These are phyloP conservation scores for Trypanosoma theileri DNA, from an alignment of 208 protist species.

Conservation along the genomic window DNA sequence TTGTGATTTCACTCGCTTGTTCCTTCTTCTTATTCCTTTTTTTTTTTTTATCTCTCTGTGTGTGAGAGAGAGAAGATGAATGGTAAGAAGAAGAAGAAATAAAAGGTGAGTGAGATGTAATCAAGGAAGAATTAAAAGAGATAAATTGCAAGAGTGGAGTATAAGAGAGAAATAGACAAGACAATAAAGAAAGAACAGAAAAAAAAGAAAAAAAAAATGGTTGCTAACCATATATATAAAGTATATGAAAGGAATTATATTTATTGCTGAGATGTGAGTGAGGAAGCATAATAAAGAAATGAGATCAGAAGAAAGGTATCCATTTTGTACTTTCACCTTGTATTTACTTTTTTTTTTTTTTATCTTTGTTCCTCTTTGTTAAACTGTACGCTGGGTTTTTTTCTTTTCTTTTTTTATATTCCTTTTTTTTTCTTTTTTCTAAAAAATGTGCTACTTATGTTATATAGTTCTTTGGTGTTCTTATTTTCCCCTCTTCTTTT, in stretches of 20 bases:
- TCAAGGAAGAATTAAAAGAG: conserved; percentile 4
- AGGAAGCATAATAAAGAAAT: too few relatives aligned
- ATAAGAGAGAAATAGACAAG: conserved; percentile 7
- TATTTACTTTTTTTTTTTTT: conserved; percentile 1
- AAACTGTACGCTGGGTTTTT: too few relatives aligned
- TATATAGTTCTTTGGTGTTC: too few relatives aligned
- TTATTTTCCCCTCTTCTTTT: too few relatives aligned
- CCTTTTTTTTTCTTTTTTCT: too few relatives aligned
- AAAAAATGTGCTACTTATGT: too few relatives aligned
- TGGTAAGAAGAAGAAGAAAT: neutral
- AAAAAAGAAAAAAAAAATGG: too few relatives aligned
- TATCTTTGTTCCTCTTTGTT: neutral
- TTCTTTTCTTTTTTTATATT: too few relatives aligned
- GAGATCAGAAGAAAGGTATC: neutral
- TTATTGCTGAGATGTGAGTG: too few relatives aligned
- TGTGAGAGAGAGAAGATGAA: neutral
- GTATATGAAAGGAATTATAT: too few relatives aligned
- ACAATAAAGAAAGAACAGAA: neutral
- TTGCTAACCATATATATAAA: too few relatives aligned
- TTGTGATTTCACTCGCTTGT: neutral
- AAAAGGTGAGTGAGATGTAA: neutral
- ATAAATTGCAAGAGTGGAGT: neutral
- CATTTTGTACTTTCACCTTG: conserved; percentile 17
- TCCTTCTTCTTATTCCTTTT: conserved; percentile 2
- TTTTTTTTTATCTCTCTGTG: neutral